phyloP scores from a whole-genome alignment of 345 rosid genomes.

The Microcos paniculata region DNA sequence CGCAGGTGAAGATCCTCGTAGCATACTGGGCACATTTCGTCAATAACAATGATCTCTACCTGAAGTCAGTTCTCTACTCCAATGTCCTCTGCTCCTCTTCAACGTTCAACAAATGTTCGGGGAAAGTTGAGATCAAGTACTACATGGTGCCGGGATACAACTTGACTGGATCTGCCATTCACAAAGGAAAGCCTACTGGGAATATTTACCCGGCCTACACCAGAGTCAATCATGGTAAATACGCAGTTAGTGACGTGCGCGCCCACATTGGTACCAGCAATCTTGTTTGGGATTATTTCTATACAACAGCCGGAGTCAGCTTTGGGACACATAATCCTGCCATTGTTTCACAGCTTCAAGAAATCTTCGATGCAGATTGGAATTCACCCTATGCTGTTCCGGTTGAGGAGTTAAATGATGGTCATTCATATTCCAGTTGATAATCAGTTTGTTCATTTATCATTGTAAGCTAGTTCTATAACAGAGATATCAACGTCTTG shows the following conservation, averaged over 20 bases:
- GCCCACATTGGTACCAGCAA: slow-evolving; percentile 88
- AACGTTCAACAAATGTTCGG: slow-evolving; percentile 54
- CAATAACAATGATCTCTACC: slow-evolving; percentile 56
- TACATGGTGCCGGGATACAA: slow-evolving; percentile 78
- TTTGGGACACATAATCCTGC: slow-evolving; percentile 62
- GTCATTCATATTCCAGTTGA: slow-evolving; percentile 32
- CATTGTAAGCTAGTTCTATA: background rate
- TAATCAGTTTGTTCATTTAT: background rate
- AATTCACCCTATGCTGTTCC: slow-evolving; percentile 71
- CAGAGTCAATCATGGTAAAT: slow-evolving; percentile 82
- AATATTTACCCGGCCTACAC: slow-evolving; percentile 66
- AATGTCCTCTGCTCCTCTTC: slow-evolving; percentile 77
- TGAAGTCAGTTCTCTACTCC: slow-evolving; percentile 67
- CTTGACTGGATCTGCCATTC: slow-evolving; percentile 63
- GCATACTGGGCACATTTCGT: slow-evolving; percentile 76
- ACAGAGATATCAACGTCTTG: background rate
- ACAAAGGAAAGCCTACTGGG: slow-evolving; percentile 48
- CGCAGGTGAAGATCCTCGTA: slow-evolving; percentile 73
- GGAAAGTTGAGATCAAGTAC: slow-evolving; percentile 76
- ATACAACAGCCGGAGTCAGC: slow-evolving; percentile 75
- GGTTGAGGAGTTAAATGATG: slow-evolving; percentile 34
- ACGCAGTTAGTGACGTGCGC: slow-evolving; percentile 62
- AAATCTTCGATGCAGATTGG: slow-evolving; percentile 84
- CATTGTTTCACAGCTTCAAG: slow-evolving; percentile 71
- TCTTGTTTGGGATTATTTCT: slow-evolving; percentile 89